A percentile compares a stretch with the other conserved stretches of the same genome.
Evolutionary conservation across 2,329 filamentous ascomycete species (phyloP).

Genomic region (Botrytis medusae): DNA sequence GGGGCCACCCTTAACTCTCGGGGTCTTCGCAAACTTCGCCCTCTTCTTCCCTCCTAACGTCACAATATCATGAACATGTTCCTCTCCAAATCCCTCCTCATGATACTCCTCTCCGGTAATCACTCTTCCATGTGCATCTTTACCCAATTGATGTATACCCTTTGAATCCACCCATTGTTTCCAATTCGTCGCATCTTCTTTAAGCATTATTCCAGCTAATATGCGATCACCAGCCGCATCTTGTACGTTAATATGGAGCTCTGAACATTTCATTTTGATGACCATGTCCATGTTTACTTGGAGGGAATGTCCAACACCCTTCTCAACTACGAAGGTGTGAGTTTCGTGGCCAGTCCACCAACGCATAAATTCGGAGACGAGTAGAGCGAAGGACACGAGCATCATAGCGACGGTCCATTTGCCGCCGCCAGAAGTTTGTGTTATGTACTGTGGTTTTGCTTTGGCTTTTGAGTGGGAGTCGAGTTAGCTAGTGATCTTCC

Average conservation of each 20-base stretch:
- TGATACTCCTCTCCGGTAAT: conserved; percentile 60
- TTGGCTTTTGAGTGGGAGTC: conserved; percentile 63
- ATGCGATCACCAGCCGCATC: conserved; percentile 92
- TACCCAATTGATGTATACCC: conserved; percentile 61
- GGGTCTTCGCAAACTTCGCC: conserved; percentile 74
- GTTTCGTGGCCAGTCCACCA: conserved; percentile 85
- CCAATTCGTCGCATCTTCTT: conserved; percentile 79
- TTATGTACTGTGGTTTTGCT: conserved; percentile 90
- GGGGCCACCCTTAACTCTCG: conserved; percentile 49
- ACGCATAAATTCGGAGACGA: conserved; percentile 72
- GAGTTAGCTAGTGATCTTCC: neutral
- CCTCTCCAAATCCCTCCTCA: conserved; percentile 71
- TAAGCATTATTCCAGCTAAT: conserved; percentile 71
- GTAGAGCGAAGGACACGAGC: conserved; percentile 70
- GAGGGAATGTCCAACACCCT: conserved; percentile 80
- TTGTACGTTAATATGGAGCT: conserved; percentile 95
- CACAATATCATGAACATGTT: conserved; percentile 90
- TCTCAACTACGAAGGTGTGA: conserved; percentile 92
- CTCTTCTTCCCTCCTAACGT: conserved; percentile 62
- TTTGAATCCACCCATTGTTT: conserved; percentile 73
- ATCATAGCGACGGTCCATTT: conserved; percentile 89
- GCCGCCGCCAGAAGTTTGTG: conserved; percentile 79
- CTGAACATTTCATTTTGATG: conserved; percentile 79
- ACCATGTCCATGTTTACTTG: conserved; percentile 97
- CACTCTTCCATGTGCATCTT: conserved; percentile 54